Base-by-base conservation (phyloP, 2,329 filamentous ascomycete species). In the Thielaviopsis punctulata region DNA sequence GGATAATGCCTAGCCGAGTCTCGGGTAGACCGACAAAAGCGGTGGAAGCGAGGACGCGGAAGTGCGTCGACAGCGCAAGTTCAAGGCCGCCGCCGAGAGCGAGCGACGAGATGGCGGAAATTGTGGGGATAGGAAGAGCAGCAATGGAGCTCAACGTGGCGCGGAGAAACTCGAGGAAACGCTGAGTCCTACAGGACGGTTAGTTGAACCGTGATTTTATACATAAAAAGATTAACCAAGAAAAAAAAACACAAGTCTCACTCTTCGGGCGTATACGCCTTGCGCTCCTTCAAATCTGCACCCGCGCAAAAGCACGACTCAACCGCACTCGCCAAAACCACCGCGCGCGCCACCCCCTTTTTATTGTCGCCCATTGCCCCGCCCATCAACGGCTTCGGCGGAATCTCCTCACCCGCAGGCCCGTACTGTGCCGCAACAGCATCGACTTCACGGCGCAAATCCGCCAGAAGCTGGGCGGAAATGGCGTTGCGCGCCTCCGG, bases 1-100 rank as follows among this genome's bases (percentile, higher is more conserved):
- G 92, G 58, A 98, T 84, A 63, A 98, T 98, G 52, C 84, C 92
- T 2, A 98, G 76, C 2, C 89, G 76, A 1, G 92, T 96, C 65
- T 98, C 92, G 1, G 92, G 92, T 4, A 96, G 77, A 0, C 80
- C 89, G 52, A 98, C 79, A 22, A 73, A 70, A 15, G 87, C 84
- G 30, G 81, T 84, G 39, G 85, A 87, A 27, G 81, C 77, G 58
- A 96, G 82, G 50, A 98, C 82, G 58, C 92, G 86, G 66, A 98
- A 80, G 66, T 92, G 81, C 1, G 90, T 94, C 59, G 84, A 81
- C 6, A 98, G 79, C 1, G 88, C 90, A 51, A 98, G 78, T 68
- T 98, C 92, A 58, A 98, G 80, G 46, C 92, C 92, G 60, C 92
- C 92, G 57, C 92, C 92, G 25, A 96, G 82, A 5, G 92, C 92